Base-by-base conservation (phyloP, 2,329 filamentous ascomycete species). In the Allantophomopsis lycopodina region DNA sequence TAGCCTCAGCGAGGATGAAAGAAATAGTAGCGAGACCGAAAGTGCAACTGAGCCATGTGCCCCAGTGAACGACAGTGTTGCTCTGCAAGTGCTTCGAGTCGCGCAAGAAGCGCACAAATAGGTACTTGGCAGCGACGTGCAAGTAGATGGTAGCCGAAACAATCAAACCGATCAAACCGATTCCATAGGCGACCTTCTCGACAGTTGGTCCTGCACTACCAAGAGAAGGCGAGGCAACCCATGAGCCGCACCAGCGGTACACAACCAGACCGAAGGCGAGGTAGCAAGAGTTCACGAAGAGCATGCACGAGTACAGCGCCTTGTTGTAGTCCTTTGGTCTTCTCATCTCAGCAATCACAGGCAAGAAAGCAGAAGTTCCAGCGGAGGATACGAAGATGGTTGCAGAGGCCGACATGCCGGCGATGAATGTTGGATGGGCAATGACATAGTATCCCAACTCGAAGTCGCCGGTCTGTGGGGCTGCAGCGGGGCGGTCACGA, bases 341-440 rank as follows among this genome's bases (percentile, higher is more conserved):
- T 33, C 60, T 62, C 74, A 81, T 81, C 57, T 81, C 77, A 0
- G 69, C 71, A 39, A 80, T 79, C 42, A 81, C 71, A 4, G 74
- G 73, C 2, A 80, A 57, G 49, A 79, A 80, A 2, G 72, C 71
- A 0, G 67, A 70, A 0, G 73, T 77, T 14, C 69, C 72, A 0
- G 73, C 69, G 6, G 65, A 67, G 2, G 71, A 73, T 41, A 71
- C 67, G 55, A 79, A 76, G 44, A 80, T 77, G 2, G 70, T 75
- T 2, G 64, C 63, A 0, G 67, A 63, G 32, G 73, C 70, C 0
- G 67, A 69, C 47, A 79, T 76, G 7, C 71, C 75, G 1, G 64
- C 66, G 0, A 68, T 66, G 50, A 80, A 80, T 15, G 60, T 66
- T 0, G 75, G 73, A 46, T 69, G 57, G 7, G 63, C 68, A 42